These are phyloP conservation scores for Fusarium phyllophilum DNA, from an alignment of 2,329 filamentous ascomycete species.

Conservation along the genomic window DNA sequence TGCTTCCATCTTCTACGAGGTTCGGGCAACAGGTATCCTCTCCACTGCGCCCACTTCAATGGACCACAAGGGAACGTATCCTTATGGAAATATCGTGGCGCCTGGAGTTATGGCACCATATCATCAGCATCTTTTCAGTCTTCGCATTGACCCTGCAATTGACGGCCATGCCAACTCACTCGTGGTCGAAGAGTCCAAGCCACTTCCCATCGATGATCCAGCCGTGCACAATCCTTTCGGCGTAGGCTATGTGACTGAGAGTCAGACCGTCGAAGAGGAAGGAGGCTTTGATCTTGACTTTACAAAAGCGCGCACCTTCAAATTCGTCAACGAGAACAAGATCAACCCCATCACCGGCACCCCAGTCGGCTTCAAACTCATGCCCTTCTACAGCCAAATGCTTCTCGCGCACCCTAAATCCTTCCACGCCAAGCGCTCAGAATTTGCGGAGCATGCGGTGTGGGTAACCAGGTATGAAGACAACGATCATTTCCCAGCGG, in stretches of 20 bases:
- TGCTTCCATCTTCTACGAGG: constrained; percentile 52
- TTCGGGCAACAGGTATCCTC: constrained; percentile 56
- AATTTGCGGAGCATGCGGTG: constrained; percentile 56
- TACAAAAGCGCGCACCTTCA: constrained; percentile 59
- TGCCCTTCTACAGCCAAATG: constrained; percentile 58
- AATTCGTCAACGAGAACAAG: constrained; percentile 57
- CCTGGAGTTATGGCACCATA: constrained; percentile 72
- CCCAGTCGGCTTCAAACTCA: constrained; percentile 58
- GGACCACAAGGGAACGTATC: constrained; percentile 59
- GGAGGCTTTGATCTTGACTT: constrained; percentile 61
- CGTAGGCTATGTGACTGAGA: constrained; percentile 55
- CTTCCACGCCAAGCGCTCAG: constrained; percentile 53
- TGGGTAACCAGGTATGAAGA: constrained; percentile 59
- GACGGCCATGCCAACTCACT: constrained; percentile 69
- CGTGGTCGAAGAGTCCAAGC: constrained; percentile 50
- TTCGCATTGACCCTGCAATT: constrained; percentile 72
- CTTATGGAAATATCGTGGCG: constrained; percentile 69
- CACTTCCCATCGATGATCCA: constrained; percentile 56
- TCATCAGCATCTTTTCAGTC: constrained; percentile 75
- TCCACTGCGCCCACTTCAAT: constrained; percentile 59
- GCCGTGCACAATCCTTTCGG: constrained; percentile 63
- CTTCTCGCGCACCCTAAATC: constrained; percentile 54
- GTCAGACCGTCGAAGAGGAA: constrained; percentile 55
- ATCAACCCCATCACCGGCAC: constrained; percentile 56
- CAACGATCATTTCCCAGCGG: constrained; percentile 55